phyloP scores from a whole-genome alignment of 352 stramenopile species.

The Phytophthora sojae region DNA sequence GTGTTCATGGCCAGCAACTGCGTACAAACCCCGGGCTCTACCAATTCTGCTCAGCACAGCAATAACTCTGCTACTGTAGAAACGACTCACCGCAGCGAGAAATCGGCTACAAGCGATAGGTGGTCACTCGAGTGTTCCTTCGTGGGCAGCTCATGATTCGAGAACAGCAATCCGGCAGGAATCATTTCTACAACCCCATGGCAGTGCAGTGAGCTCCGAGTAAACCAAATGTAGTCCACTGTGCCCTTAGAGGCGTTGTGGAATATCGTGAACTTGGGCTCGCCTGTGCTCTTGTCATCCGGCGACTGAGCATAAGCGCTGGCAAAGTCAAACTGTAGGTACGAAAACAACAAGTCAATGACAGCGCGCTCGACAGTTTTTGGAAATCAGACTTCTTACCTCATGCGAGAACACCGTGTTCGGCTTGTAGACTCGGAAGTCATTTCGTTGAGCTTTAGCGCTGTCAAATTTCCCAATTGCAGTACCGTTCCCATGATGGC shows the following conservation, averaged over 20 bases:
- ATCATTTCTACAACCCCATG: constrained; percentile 75
- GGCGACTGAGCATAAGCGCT: constrained; percentile 74
- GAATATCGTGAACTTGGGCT: constrained; percentile 81
- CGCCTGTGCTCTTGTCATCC: constrained; percentile 53
- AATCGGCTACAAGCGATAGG: constrained; percentile 72
- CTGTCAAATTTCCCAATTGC: constrained; percentile 48
- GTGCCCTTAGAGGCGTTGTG: constrained; percentile 62
- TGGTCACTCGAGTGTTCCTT: constrained; percentile 69
- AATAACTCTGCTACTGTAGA: neutral
- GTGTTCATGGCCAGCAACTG: neutral
- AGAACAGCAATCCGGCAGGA: constrained; percentile 58
- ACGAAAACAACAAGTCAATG: constrained; percentile 2
- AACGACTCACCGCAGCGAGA: constrained; percentile 40
- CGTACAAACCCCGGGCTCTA: neutral
- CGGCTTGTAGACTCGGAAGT: constrained; percentile 30
- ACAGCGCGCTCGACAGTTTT: neutral
- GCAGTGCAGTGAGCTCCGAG: constrained; percentile 53
- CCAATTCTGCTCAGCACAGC: neutral
- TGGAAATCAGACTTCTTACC: constrained; percentile 31
- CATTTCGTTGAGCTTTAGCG: constrained; percentile 19
- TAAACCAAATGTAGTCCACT: constrained; percentile 83
- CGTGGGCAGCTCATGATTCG: constrained; percentile 57
- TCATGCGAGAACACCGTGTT: constrained; percentile 34
- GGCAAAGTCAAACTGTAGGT: constrained; percentile 50
- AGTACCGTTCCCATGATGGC: constrained; percentile 50